phyloP scores from a whole-genome alignment of 1,139 yeast genomes.

The Saccharomyces uvarum region DNA sequence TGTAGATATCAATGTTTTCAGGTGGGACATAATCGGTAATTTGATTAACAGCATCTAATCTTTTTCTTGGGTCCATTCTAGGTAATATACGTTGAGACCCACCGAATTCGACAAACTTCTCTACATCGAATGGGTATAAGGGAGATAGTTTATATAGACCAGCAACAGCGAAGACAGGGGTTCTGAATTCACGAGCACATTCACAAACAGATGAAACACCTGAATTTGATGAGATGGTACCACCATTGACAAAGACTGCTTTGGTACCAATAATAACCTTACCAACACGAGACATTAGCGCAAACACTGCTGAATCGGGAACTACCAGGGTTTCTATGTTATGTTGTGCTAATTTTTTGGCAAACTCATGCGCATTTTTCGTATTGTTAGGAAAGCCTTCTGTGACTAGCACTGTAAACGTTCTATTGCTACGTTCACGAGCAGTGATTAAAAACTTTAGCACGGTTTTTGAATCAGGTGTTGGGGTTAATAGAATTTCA shows the following conservation, averaged over 20 bases:
- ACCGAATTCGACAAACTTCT: constrained; percentile 85
- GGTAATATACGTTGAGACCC: constrained; percentile 47
- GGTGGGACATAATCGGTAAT: constrained; percentile 87
- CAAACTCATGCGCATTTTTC: constrained; percentile 67
- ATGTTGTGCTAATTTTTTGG: constrained; percentile 69
- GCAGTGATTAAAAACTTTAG: constrained; percentile 81
- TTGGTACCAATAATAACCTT: constrained; percentile 90
- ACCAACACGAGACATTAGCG: constrained; percentile 95
- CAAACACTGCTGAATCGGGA: constrained; percentile 88
- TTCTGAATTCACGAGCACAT: constrained; percentile 88
- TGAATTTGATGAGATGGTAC: constrained; percentile 69
- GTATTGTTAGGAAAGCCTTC: constrained; percentile 89
- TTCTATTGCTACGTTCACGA: constrained; percentile 63
- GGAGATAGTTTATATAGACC: constrained; percentile 93
- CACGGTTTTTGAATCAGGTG: constrained; percentile 87
- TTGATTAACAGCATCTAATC: constrained; percentile 87
- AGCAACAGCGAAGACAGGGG: constrained; percentile 93
- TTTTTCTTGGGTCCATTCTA: constrained; percentile 31
- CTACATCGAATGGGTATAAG: constrained; percentile 84
- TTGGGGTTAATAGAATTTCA: constrained; percentile 84
- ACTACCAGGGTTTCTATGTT: constrained; percentile 85
- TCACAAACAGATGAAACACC: constrained; percentile 93
- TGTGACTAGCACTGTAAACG: constrained; percentile 84
- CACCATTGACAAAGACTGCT: constrained; percentile 93
- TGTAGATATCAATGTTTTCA: constrained; percentile 86